phyloP scores from a whole-genome alignment of 2,329 filamentous ascomycete genomes.

The Colletotrichum melonis region DNA sequence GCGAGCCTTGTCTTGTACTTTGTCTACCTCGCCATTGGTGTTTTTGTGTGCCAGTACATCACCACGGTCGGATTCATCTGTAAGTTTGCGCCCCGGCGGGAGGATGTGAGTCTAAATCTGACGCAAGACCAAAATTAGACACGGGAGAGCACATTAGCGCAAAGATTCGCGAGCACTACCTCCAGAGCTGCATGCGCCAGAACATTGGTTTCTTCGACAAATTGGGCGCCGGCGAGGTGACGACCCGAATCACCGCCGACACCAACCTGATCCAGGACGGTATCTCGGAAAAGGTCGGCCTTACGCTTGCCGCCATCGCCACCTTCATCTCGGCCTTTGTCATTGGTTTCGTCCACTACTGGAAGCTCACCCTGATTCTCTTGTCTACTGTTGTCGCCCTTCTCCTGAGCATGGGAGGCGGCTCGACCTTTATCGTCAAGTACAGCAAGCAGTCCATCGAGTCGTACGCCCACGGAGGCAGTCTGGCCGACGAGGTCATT shows the following conservation, averaged over 20 bases:
- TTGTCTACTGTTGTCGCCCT: slow-evolving; percentile 85
- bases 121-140: slow-evolving; percentile 47
- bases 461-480: slow-evolving; percentile 86
- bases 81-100: slow-evolving; percentile 28
- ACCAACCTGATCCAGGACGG: slow-evolving; percentile 94
- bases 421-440: slow-evolving; percentile 81
- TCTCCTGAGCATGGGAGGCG: slow-evolving; percentile 78
- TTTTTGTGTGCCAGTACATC: slow-evolving; percentile 83
- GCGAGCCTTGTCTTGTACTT: slow-evolving; percentile 81
- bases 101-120: not conserved
- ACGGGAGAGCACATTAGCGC: slow-evolving; percentile 82
- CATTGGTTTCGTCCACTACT: slow-evolving; percentile 90
- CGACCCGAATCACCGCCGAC: slow-evolving; percentile 92
- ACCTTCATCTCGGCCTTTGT: slow-evolving; percentile 91
- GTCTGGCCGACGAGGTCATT: slow-evolving; percentile 92
- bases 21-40: slow-evolving; percentile 83
- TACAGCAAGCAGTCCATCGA: slow-evolving; percentile 83
- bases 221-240: slow-evolving; percentile 91
- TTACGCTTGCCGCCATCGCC: slow-evolving; percentile 80
- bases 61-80: slow-evolving; percentile 90
- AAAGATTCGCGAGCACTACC: slow-evolving; percentile 85
- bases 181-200: slow-evolving; percentile 85
- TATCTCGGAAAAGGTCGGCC: slow-evolving; percentile 87
- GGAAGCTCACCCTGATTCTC: slow-evolving; percentile 92
- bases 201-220: slow-evolving; percentile 96